phyloP scores from a whole-genome alignment of 768 basidiomycete species.

The Podaxis sp. region DNA sequence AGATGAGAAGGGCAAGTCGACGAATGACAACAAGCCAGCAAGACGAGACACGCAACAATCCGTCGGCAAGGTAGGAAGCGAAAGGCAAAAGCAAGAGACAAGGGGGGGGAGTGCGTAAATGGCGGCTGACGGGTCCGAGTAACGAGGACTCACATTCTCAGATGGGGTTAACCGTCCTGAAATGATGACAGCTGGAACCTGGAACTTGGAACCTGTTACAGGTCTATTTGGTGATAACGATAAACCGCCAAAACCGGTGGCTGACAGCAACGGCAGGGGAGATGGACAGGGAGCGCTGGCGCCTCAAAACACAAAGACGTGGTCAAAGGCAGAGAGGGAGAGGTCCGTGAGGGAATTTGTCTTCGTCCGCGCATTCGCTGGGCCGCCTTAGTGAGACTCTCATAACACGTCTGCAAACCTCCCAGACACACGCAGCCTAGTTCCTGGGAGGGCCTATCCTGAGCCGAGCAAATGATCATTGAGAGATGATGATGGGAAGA shows the following conservation, averaged over 20 bases:
- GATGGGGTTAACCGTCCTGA: background rate
- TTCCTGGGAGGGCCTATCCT: background rate
- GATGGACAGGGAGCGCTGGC: background rate
- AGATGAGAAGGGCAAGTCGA: background rate
- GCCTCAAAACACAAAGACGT: background rate
- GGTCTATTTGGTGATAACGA: background rate
- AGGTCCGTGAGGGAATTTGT: no score
- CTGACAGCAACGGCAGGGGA: background rate
- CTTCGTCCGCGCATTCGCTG: no score
- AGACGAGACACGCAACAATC: background rate
- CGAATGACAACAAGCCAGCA: background rate
- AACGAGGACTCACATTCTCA: background rate
- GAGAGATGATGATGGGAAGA: background rate
- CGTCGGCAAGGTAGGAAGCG: no score
- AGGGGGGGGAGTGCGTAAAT: background rate
- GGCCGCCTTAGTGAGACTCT: no score
- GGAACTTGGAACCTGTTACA: background rate
- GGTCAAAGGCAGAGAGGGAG: no score
- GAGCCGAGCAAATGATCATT: background rate
- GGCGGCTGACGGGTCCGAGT: background rate
- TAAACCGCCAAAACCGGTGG: background rate
- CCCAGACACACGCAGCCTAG: no score
- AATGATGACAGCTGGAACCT: background rate
- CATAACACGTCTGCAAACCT: no score
- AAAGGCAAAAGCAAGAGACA: no score